Conservation (phyloP, 306 rosid species). For the Vigna nakashimae region DNA sequence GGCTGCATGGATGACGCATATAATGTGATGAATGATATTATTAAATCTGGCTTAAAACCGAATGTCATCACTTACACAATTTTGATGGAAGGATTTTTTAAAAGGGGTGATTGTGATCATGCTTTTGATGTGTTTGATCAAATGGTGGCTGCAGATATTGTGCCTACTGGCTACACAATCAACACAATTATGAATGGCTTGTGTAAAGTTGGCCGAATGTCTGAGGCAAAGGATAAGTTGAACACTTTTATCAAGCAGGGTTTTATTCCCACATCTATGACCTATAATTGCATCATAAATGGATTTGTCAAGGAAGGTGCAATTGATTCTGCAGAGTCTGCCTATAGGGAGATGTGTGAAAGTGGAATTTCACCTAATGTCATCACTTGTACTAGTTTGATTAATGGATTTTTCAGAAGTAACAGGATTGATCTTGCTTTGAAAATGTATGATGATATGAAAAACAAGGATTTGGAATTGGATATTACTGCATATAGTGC, state of each 20-base stretch:
- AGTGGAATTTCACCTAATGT: conserved; percentile 65
- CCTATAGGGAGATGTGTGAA: conserved; percentile 65
- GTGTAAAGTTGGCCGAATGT: conserved; percentile 73
- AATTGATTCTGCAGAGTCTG: conserved; percentile 55
- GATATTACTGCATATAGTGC: conserved; percentile 65
- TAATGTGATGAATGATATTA: conserved; percentile 55
- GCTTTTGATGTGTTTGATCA: conserved; percentile 61
- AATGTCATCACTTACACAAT: conserved; percentile 58
- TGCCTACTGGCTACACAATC: conserved; percentile 58
- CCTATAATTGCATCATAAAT: conserved; percentile 71
- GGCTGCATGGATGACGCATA: conserved; percentile 63
- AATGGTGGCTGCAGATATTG: conserved; percentile 65
- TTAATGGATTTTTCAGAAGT: conserved; percentile 69
- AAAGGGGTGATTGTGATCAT: conserved; percentile 54
- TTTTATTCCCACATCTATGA: conserved; percentile 58
- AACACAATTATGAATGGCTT: conserved; percentile 67
- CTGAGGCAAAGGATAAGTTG: conserved; percentile 59
- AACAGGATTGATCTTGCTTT: conserved; percentile 68
- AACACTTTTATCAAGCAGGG: conserved; percentile 57
- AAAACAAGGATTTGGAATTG: conserved; percentile 61
- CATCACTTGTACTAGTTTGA: conserved; percentile 70
- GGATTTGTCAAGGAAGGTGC: conserved; percentile 74
- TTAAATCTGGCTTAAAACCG: conserved; percentile 65
- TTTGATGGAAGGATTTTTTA: conserved; percentile 69
- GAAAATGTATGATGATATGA: conserved; percentile 66